phyloP scores from a whole-genome alignment of 768 basidiomycete species.

The Coprinellus micaceus region DNA sequence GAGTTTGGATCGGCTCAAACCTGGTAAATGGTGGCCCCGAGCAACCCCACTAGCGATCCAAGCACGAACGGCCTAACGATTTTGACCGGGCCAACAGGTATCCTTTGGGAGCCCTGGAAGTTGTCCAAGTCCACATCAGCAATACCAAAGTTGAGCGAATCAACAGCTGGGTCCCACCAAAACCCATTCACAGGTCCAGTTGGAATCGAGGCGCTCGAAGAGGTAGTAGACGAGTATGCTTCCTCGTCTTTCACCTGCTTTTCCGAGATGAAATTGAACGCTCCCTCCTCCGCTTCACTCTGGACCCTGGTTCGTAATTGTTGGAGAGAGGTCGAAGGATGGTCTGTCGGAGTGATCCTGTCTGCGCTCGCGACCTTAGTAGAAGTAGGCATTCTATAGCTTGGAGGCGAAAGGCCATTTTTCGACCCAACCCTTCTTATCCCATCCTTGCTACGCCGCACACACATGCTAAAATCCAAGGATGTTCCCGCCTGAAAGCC shows the following conservation, averaged over 20 bases:
- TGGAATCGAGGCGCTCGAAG: neutral
- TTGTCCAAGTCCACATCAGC: conserved; percentile 19
- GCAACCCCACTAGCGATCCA: conserved; percentile 39
- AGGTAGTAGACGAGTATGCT: conserved; percentile 26
- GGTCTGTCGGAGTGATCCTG: too few species aligned
- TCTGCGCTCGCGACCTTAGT: too few species aligned
- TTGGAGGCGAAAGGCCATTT: too few species aligned
- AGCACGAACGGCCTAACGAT: conserved; percentile 41
- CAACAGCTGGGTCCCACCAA: conserved; percentile 33
- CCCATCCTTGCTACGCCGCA: too few species aligned
- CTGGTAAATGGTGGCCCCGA: conserved; percentile 38
- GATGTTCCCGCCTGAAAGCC: too few species aligned
- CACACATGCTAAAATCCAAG: too few species aligned
- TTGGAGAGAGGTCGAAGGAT: too few species aligned
- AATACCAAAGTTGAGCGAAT: neutral
- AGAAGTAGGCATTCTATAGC: too few species aligned
- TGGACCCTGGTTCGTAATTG: too few species aligned
- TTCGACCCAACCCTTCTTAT: too few species aligned
- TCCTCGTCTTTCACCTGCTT: conserved; percentile 6
- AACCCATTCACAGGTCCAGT: conserved; percentile 31
- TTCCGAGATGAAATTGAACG: too few species aligned
- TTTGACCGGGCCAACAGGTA: conserved; percentile 21
- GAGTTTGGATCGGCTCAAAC: neutral
- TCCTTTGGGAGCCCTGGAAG: neutral
- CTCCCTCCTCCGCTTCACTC: too few species aligned